Evolutionary conservation across 257 asterid species (phyloP).

Genomic region (Capsicum pubescens): DNA sequence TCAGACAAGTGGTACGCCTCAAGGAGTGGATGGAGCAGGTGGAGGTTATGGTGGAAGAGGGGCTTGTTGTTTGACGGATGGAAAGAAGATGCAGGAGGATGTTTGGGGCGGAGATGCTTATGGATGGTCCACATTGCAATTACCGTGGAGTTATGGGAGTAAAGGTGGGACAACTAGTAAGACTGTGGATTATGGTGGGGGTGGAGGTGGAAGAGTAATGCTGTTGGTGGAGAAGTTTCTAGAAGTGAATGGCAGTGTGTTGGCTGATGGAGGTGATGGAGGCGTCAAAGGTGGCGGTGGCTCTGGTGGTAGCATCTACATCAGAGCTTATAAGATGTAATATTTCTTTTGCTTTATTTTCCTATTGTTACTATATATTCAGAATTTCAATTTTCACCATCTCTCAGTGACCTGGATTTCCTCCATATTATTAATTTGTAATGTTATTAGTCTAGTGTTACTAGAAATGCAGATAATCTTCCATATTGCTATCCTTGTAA

Average conservation of each 20-base stretch:
- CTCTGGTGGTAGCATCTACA: conserved; percentile 94
- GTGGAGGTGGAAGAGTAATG: conserved; percentile 93
- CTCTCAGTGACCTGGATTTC: background rate
- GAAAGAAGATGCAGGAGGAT: conserved; percentile 77
- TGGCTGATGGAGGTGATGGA: conserved; percentile 95
- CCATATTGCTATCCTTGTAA: background rate
- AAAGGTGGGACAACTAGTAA: conserved; percentile 84
- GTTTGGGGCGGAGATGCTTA: conserved; percentile 99
- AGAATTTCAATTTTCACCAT: conserved; percentile 8
- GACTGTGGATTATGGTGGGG: conserved; percentile 93
- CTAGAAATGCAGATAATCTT: conserved; percentile 16
- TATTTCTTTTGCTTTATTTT: conserved; percentile 35
- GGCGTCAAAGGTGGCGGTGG: conserved; percentile 95
- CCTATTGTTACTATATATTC: conserved; percentile 13
- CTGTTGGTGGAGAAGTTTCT: conserved; percentile 51
- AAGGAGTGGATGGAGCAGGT: conserved; percentile 90
- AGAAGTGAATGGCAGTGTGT: conserved; percentile 85
- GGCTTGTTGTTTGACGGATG: conserved; percentile 78
- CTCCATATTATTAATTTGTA: background rate
- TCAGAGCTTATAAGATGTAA: conserved; percentile 84
- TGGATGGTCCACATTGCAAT: conserved; percentile 76
- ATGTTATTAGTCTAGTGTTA: background rate
- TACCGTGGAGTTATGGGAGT: conserved; percentile 90
- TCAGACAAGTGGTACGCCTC: conserved; percentile 97
- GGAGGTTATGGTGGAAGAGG: conserved; percentile 99